Percentiles rank a stretch among this genome's conserved stretches.
These are phyloP conservation scores for Rubroboletus satanas DNA, from an alignment of 768 basidiomycete species.

Conservation along the genomic window DNA sequence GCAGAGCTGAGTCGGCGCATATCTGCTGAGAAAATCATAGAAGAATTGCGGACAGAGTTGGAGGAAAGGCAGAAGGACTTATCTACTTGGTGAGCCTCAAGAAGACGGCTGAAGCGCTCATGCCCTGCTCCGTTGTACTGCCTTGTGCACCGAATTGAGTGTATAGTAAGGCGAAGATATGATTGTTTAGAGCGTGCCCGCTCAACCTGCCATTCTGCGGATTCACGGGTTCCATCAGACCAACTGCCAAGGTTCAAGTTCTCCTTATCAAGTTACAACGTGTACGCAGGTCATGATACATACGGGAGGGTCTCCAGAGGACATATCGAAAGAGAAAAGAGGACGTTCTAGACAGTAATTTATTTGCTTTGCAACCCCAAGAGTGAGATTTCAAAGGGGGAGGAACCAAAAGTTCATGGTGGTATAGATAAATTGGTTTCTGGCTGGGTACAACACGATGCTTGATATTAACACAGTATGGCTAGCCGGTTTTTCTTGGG, in stretches of 20 bases:
- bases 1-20: conserved; percentile 32
- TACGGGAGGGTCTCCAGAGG: conserved; percentile 5
- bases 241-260: background rate
- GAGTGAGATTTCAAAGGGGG: conserved; percentile 1
- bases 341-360: conserved; percentile 21
- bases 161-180: background rate
- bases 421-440: conserved; percentile 24
- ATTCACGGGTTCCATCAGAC: background rate
- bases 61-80: background rate
- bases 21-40: conserved; percentile 27
- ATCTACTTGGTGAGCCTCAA: background rate
- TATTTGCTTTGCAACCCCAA: conserved; percentile 6
- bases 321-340: conserved; percentile 19
- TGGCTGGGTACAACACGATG: conserved; percentile 26
- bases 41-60: conserved; percentile 14
- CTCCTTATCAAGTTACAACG: background rate
- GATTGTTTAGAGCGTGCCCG: background rate
- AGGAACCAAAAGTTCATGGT: conserved; percentile 10
- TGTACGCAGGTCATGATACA: conserved; percentile 21
- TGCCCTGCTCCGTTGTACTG: background rate
- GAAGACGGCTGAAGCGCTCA: background rate
- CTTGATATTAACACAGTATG: conserved; percentile 24
- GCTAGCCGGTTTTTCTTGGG: conserved; percentile 17
- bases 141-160: background rate
- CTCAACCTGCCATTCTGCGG: background rate